Percentiles rank a stretch among this genome's conserved stretches.
These are phyloP conservation scores for Tilletia indica DNA, from an alignment of 1,284 basidiomycete genomes.

Conservation along the genomic window DNA sequence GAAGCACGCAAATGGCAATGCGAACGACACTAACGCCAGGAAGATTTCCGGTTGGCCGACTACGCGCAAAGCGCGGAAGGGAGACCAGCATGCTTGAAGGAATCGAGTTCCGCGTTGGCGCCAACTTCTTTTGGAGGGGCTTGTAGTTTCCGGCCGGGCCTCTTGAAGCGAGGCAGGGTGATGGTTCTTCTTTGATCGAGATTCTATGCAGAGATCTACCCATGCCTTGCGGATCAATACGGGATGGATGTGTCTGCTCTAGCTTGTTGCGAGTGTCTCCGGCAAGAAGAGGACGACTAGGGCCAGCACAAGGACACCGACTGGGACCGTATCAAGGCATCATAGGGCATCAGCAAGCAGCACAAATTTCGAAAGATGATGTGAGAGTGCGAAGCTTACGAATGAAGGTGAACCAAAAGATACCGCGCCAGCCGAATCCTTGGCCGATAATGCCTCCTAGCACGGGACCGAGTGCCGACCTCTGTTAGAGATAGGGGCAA, in stretches of 20 bases:
- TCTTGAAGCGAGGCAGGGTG: not conserved
- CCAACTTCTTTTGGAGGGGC: not conserved
- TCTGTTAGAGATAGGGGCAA: not conserved
- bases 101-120: not conserved
- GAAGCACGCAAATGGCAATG: slow-evolving; percentile 10
- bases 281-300: slow-evolving; percentile 17
- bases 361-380: too few relatives aligned
- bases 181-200: not conserved
- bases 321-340: not conserved
- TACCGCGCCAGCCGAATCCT: slow-evolving; percentile 4
- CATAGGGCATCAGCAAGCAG: too few relatives aligned
- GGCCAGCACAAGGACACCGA: slow-evolving; percentile 14
- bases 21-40: not conserved
- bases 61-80: slow-evolving; percentile 2
- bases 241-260: not conserved
- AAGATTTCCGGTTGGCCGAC: slow-evolving; percentile 7
- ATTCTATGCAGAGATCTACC: slow-evolving; percentile 2
- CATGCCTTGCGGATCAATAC: not conserved
- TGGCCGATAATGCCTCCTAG: slow-evolving; percentile 12
- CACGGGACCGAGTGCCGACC: slow-evolving; percentile 12
- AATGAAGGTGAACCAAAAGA: slow-evolving; percentile 11
- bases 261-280: slow-evolving; percentile 11
- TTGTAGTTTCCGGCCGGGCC: not conserved
- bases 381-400: not conserved
- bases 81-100: slow-evolving; percentile 2